phyloP scores from a whole-genome alignment of 176 grass and related monocot genomes.

The Raddia distichophylla region DNA sequence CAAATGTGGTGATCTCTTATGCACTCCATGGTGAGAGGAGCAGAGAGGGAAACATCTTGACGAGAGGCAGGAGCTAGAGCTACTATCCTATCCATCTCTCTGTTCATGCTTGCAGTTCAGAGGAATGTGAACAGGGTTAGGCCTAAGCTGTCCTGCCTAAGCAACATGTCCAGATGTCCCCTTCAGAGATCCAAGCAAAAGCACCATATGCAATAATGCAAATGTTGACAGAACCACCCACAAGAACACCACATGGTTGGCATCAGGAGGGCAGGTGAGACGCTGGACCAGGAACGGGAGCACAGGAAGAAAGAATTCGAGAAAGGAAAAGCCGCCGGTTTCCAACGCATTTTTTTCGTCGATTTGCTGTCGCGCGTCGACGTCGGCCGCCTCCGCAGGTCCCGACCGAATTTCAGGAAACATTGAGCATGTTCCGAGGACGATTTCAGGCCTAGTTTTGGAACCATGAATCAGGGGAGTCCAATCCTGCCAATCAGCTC shows the following conservation, averaged over 20 bases:
- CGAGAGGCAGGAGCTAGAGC: not conserved
- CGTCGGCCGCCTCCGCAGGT: slow-evolving; percentile 16
- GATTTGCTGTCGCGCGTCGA: slow-evolving; percentile 41
- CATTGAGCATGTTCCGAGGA: slow-evolving; percentile 45
- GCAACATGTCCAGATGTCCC: slow-evolving; percentile 62
- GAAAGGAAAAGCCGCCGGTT: not conserved
- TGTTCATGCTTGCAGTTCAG: slow-evolving; percentile 10
- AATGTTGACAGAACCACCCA: slow-evolving; percentile 24
- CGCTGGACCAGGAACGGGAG: slow-evolving; percentile 29
- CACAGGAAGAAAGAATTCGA: not conserved
- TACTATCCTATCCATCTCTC: not conserved
- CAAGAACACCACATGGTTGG: slow-evolving; percentile 22
- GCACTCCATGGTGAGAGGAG: not conserved
- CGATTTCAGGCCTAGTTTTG: not conserved
- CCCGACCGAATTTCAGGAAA: slow-evolving; percentile 29
- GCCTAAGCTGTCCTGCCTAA: slow-evolving; percentile 35
- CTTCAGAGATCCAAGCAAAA: slow-evolving; percentile 38
- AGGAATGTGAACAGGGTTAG: slow-evolving; percentile 43
- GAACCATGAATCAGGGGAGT: slow-evolving; percentile 20
- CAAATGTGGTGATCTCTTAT: not conserved
- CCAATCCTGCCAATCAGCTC: slow-evolving; percentile 34
- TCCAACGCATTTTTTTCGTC: slow-evolving; percentile 16
- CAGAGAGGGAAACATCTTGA: not conserved
- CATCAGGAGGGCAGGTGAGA: not conserved
- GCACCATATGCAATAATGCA: slow-evolving; percentile 28